Base-by-base conservation (phyloP, 192 early-diverging fungal genomes). In the Pilobolus umbonatus region DNA sequence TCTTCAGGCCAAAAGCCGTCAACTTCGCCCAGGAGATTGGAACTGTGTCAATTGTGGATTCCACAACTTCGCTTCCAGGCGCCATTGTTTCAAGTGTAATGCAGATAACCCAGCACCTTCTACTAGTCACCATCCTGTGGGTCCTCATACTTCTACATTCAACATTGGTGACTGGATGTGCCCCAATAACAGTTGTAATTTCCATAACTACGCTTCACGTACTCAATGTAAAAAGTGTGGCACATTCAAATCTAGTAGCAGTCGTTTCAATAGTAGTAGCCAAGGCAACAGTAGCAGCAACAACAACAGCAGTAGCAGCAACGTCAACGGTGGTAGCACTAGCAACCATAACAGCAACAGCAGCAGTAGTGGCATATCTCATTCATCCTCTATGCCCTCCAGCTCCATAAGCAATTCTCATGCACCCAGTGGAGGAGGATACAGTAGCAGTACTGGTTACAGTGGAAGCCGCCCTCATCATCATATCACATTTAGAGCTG, bases 11-110 rank as follows among this genome's bases (percentile, higher is more conserved):
- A 77, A 80, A 62, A 62, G 54, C n/a, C 68, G 65, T 38, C 30
- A 40, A 19, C 19, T 74, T 29, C 75, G 79, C 26, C 82, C 86
- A 4, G 85, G 85, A 9, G 88, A 90, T 63, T 90, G 88, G 88
- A 69, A 81, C n/a, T 90, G 87, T 63, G 60, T 79, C 45, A 72
- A 77, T 26, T 88, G 87, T 63, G 71, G 78, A 12, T 90, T 81
- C 55, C 80, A 82, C 55, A 90, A 90, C 64, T 90, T 85, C 68
- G 81, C 88, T 7, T 77, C 78, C 4, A 62, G 84, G 22, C 59
- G 77, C 25, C 67, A 71, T 5, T 90, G 88, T 61, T 74, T 83
- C 59, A 87, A 88, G 61, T 90, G 88, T 68, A 75, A 80, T 60
- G 70, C 75, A 0, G 71, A 72, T 25, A 78, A 80, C 39, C 80